phyloP scores from a whole-genome alignment of 2,329 filamentous ascomycete genomes.

The Phyllosticta citribraziliensis region DNA sequence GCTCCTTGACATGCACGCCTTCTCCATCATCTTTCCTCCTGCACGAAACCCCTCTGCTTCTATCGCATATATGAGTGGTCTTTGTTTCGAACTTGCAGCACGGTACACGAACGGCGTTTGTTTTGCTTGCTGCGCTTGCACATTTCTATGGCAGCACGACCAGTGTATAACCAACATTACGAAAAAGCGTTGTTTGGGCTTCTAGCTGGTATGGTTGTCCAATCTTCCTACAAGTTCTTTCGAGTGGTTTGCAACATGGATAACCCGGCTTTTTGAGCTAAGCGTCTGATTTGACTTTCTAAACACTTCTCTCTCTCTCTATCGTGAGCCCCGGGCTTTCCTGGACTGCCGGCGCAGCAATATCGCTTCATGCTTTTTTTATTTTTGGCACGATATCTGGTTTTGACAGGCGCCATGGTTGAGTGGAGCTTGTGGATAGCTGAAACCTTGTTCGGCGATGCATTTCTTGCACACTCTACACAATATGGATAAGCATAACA shows the following conservation, averaged over 20 bases:
- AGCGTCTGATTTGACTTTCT: neutral
- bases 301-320: neutral
- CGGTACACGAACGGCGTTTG: neutral
- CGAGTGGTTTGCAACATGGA: neutral
- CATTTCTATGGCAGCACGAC: neutral
- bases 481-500: neutral
- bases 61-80: neutral
- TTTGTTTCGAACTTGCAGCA: neutral
- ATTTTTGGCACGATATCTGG: neutral
- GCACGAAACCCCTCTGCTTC: neutral
- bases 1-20: neutral
- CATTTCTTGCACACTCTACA: neutral
- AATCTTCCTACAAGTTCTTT: neutral
- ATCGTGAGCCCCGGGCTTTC: neutral
- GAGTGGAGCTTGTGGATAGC: neutral
- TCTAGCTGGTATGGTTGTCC: neutral
- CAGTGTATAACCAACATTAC: neutral
- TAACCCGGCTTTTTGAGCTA: neutral
- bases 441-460: neutral
- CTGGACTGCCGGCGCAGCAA: neutral
- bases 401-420: neutral
- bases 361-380: no score
- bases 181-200: neutral
- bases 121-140: neutral
- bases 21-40: neutral